Evolutionary conservation across 805 yeast species (phyloP), one percentile per base, ranked within the genome.

Genomic region (Naumovozyma dairenensis): DNA sequence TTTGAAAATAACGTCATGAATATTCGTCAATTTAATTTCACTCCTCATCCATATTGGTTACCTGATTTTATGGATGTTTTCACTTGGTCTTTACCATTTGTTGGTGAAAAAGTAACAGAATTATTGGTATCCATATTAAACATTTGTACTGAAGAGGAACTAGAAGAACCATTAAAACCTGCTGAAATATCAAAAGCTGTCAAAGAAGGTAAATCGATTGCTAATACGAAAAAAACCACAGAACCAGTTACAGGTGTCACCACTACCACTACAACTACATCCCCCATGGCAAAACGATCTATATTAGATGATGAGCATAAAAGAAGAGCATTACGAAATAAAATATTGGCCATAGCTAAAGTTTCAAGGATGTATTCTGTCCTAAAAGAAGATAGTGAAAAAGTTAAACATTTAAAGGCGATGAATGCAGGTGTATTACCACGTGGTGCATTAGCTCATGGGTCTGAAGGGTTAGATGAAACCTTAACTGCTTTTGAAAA

Each of bases 61-160:
- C 96, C 96, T 10, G 83, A 84, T 56, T 81, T 85, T 49, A 83
- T 85, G 89, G 94, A 87, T 57, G 94, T 85, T 7, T 86, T 86
- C 59, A 77, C 93, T 7, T 87, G 96, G 96, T 81, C 94, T 3
- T 65, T 86, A 35, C 96, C 96, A 4, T 86, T 86, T 63, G 95
- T 87, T 19, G 95, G 95, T n/a, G 94, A 85, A 55, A 82, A 87
- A 51, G 78, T 85, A 34, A 80, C 92, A n/a, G 95, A 86, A 52
- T 84, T 86, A 78, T 67, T 86, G 53, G 79, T 83, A 21, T 72
- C 87, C 2, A 80, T 86, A 27, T 68, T 86, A 55, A 86, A 86
- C 55, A 80, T 86, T 37, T 86, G 96, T 63, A 80, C 94, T 1
- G 89, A 84, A 48, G 94, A 86, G 51, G 96, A 86, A 57, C 67